phyloP scores from a whole-genome alignment of 331 rosid species.

The Quercus phellos region DNA sequence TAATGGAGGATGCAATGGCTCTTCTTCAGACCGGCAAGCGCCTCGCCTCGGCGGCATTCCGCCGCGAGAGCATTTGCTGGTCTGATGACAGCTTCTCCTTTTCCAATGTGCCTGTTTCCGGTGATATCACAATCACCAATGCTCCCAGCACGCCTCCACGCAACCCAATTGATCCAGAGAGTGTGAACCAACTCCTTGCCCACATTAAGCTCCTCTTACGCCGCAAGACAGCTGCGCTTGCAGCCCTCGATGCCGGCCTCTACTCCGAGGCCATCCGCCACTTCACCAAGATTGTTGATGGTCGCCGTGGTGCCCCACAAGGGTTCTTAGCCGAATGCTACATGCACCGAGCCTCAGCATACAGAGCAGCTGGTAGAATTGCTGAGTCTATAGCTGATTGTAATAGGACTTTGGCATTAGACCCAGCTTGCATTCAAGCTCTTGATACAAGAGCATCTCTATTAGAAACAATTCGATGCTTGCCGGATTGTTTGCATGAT shows the following conservation, averaged over 20 bases:
- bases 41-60: conserved; percentile 80
- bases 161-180: conserved; percentile 47
- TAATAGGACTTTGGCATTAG: conserved; percentile 69
- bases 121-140: conserved; percentile 26
- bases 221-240: conserved; percentile 78
- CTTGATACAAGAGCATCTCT: conserved; percentile 81
- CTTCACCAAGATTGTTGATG: conserved; percentile 77
- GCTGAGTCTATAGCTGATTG: conserved; percentile 91
- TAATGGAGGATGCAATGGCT: conserved; percentile 95
- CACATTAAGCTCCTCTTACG: conserved; percentile 82
- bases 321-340: conserved; percentile 88
- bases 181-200: conserved; percentile 55
- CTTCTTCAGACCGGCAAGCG: conserved; percentile 94
- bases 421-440: conserved; percentile 79
- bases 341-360: conserved; percentile 72
- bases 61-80: conserved; percentile 84
- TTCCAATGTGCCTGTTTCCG: conserved; percentile 29
- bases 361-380: conserved; percentile 60
- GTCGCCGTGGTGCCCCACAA: conserved; percentile 88
- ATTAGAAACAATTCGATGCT: conserved; percentile 66
- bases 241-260: conserved; percentile 80
- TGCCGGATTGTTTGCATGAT: conserved; percentile 85
- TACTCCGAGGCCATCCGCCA: conserved; percentile 91
- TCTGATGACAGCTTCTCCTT: conserved; percentile 79
- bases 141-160: conserved; percentile 41